Base-by-base conservation (phyloP, 2,329 filamentous ascomycete species). In the Pseudogymnoascus sp. region DNA sequence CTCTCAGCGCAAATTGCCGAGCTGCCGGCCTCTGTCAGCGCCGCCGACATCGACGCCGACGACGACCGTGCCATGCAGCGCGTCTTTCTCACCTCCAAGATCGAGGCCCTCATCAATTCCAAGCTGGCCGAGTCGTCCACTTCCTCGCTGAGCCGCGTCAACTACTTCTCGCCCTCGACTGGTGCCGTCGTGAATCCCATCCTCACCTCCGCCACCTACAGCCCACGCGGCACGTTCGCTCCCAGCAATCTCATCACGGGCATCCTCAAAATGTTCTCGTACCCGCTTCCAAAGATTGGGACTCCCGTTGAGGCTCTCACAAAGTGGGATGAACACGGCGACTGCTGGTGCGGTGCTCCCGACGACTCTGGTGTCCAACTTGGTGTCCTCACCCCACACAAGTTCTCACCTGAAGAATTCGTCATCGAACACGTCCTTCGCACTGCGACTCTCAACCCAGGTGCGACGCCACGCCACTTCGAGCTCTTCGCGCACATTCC, bases 341-440 rank as follows among this genome's bases (percentile, higher is more conserved):
- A 97, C 65, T 96, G 91, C 75, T 97, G 91, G 89, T 97, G 93
- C 73, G 86, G 88, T 4, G 81, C 78, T 3, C 75, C 76, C 0
- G 66, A 71, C 9, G 76, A 80, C 59, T 73, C 72, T 12, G 84
- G 85, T 38, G 84, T 86, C 1, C 83, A 85, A 61, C 77, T 97
- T 14, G 83, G 83, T 7, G 83, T 96, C 16, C 74, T 84, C 41
- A 80, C 88, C 16, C 79, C 81, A 35, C 74, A 81, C 35, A 72
- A 75, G 5, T 80, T 93, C 62, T 79, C 87, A 31, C 88, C 89
- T 0, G 83, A 87, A 67, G 82, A 91, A 67, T 71, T 93, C 1
- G 84, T 90, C 1, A 73, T 93, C 45, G 90, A 93, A 70, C 88
- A 93, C 72, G 86, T 91, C 62, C 77, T 85, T 1, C 80, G 81